These are phyloP conservation scores for Monilinia vaccinii-corymbosi DNA, from an alignment of 2,329 filamentous ascomycete species.

Conservation along the genomic window DNA sequence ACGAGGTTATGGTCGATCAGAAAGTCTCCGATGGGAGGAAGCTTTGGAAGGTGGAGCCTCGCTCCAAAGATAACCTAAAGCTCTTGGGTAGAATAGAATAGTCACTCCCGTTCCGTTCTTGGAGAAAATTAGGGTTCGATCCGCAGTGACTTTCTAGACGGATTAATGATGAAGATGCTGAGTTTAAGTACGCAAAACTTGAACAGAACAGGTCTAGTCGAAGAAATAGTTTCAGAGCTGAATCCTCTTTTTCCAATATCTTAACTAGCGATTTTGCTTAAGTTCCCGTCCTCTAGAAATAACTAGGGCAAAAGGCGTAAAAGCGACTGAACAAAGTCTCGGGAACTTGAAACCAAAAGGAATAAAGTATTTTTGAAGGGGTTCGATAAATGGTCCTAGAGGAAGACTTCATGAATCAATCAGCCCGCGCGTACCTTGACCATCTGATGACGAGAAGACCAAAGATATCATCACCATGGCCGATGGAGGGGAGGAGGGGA, in stretches of 20 bases:
- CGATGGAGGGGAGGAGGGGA: too few species aligned
- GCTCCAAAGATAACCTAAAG: constrained; percentile 3
- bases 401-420: background rate
- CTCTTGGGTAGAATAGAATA: background rate
- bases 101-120: background rate
- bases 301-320: constrained; percentile 13
- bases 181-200: constrained; percentile 5
- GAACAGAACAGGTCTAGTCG: constrained; percentile 3
- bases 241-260: constrained; percentile 4
- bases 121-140: background rate
- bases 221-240: constrained; percentile 6
- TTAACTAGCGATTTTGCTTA: constrained; percentile 8
- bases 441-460: background rate
- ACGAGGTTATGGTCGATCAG: background rate
- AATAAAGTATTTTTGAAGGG: constrained; percentile 22
- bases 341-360: constrained; percentile 27
- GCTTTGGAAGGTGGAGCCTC: background rate
- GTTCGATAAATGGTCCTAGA: background rate
- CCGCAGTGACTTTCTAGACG: background rate
- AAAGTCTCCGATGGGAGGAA: background rate
- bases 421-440: constrained; percentile 2
- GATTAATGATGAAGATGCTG: constrained; percentile 6
- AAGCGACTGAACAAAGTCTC: constrained; percentile 21
- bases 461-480: background rate
- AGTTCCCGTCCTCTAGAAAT: constrained; percentile 1